Conservation (phyloP, 257 asterid genomes). For the Thymus mandschuricus region DNA sequence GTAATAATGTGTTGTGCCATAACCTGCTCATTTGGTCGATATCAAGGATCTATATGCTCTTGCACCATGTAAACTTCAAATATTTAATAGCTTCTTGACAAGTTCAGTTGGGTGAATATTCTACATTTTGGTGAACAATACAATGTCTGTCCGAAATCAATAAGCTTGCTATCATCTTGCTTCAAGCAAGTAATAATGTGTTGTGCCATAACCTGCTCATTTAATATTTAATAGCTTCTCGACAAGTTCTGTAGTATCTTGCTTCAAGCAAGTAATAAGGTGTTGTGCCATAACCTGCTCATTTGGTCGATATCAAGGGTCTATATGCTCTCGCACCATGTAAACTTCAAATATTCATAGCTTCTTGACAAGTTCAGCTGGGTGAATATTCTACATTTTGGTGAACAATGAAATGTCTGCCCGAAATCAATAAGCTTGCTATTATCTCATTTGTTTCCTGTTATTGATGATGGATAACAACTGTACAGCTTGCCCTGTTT, state of each 20-base stretch:
- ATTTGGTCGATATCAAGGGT: slow-evolving; percentile 9
- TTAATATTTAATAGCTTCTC: no score
- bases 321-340: slow-evolving; percentile 6
- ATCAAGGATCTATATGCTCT: slow-evolving; percentile 12
- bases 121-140: neutral
- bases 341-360: slow-evolving; percentile 9
- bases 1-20: neutral
- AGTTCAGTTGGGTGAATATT: slow-evolving; percentile 8
- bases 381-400: slow-evolving; percentile 3
- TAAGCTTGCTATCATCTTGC: neutral
- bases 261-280: neutral
- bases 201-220: no score
- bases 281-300: neutral
- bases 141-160: neutral
- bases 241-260: neutral
- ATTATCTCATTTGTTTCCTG: slow-evolving; percentile 10
- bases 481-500: neutral
- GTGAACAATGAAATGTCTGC: neutral
- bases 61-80: slow-evolving; percentile 1
- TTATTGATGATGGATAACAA: slow-evolving; percentile 5
- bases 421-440: slow-evolving; percentile 13
- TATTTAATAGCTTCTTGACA: slow-evolving; percentile 15
- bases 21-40: slow-evolving; percentile 10
- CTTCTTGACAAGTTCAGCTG: slow-evolving; percentile 14
- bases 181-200: no score